Evolutionary conservation across 257 asterid genomes (phyloP).

Genomic region (Solanum bulbocastanum): DNA sequence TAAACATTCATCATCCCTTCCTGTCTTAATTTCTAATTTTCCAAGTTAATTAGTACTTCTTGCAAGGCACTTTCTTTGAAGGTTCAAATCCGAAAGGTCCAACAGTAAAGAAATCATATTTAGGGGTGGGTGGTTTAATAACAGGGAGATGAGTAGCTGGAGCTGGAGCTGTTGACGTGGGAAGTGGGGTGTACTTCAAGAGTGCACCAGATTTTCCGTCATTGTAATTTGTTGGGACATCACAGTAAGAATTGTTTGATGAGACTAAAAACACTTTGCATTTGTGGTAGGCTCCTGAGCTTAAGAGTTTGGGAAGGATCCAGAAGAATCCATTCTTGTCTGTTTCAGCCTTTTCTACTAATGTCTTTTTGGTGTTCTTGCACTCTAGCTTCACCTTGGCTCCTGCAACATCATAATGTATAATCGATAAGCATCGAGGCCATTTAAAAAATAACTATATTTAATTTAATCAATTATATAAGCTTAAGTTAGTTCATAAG

Average conservation of each 20-base stretch:
- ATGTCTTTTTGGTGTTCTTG: conserved; percentile 24
- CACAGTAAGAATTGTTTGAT: conserved; percentile 36
- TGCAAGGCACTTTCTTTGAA: conserved; percentile 29
- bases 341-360: conserved; percentile 16
- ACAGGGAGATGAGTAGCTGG: not conserved
- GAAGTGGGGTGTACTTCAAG: conserved; percentile 1
- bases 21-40: not conserved
- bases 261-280: conserved; percentile 47
- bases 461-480: not conserved
- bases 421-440: not conserved
- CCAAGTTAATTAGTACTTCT: not conserved
- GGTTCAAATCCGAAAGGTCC: conserved; percentile 70
- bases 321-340: conserved; percentile 57
- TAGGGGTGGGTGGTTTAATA: not conserved
- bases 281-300: conserved; percentile 34
- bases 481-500: not conserved
- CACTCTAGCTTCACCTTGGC: conserved; percentile 56
- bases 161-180: not conserved
- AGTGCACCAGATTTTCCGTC: conserved; percentile 45
- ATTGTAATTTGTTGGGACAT: conserved; percentile 42
- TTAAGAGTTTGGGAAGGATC: conserved; percentile 28
- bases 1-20: not conserved
- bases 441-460: not conserved
- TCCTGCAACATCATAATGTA: conserved; percentile 10
- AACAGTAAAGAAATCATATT: conserved; percentile 35